Base-by-base conservation (phyloP, 192 early-diverging fungal species). In the Coemansia guatemalensis region DNA sequence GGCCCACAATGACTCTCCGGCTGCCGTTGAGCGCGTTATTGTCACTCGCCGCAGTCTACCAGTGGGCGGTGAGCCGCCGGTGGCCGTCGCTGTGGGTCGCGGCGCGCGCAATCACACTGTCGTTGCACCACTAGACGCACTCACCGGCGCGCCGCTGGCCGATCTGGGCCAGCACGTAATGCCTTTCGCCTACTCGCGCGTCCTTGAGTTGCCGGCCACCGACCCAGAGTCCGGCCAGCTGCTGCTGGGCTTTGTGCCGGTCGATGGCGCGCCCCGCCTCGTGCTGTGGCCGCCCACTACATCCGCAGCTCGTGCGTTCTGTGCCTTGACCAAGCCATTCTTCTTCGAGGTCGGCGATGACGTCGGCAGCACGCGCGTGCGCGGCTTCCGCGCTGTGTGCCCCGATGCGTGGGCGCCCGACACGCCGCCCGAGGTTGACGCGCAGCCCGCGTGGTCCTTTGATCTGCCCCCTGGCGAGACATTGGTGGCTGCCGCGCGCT, bases 321-420 rank as follows among this genome's bases (percentile, higher is more conserved):
- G 76, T 60, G 50, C 68, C 2, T 60, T 88, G 29, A 53, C 84
- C 12, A 70, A 85, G 25, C 73, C 79, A 6, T 83, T 93, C 39
- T 90, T 89, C 65, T 89, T 94, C 58, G 87, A 86, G 62, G 65
- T 89, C 56, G 80, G 73, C 70, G 86, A 72, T 27, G 62, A 62
- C 27, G 68, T 70, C 26, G 78, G 78, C 32, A 88, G 56, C 61
- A 82, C 66, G 22, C 71, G 49, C 53, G 62, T 88, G 21, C 67
- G 80, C 20, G 89, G 88, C 4, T 90, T 72, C 70, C 80, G 80
- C 52, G 73, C 83, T 17, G 69, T 75, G 33, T 85, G 85, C 23
- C 77, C 74, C 48, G 67, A 71, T 0, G 83, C 82, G 17, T 58
- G 68, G 3, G 82, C 79, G 20, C 53, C 52, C 35, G 30, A 33